A percentile compares a stretch with the other conserved stretches of the same genome.
phyloP scores from a whole-genome alignment of 2,329 filamentous ascomycete genomes.

The Colletotrichum sansevieriae region DNA sequence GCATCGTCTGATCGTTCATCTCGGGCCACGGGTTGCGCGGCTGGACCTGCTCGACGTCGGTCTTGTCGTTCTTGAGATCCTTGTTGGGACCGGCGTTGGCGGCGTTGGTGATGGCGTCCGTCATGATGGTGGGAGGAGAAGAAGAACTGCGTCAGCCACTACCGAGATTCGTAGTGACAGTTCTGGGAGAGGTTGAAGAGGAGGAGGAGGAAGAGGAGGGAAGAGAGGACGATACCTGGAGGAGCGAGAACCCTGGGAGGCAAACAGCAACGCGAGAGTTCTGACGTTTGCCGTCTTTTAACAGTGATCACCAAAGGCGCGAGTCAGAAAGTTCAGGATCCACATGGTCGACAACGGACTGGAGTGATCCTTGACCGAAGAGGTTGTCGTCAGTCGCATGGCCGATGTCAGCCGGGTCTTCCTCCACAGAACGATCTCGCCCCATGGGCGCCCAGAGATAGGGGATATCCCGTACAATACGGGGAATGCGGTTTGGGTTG shows the following conservation, averaged over 20 bases:
- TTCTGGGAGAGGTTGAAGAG: conserved; percentile 5
- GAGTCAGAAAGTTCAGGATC: conserved; percentile 34
- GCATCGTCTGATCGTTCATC: conserved; percentile 36
- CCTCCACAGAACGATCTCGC: conserved; percentile 40
- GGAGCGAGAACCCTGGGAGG: conserved; percentile 21
- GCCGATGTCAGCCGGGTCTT: conserved; percentile 25
- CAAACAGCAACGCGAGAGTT: conserved; percentile 18
- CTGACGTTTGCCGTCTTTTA: conserved; percentile 32
- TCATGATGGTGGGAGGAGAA: conserved; percentile 21
- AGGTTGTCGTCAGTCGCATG: conserved; percentile 35
- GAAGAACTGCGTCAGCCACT: conserved; percentile 5
- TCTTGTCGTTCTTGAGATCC: conserved; percentile 21
- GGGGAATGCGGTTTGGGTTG: conserved; percentile 21
- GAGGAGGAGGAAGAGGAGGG: conserved; percentile 2
- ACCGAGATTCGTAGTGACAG: not conserved
- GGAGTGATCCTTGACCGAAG: conserved; percentile 19
- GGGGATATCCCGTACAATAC: conserved; percentile 28
- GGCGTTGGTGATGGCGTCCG: conserved; percentile 32
- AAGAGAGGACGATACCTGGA: conserved; percentile 6
- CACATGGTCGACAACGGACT: conserved; percentile 24
- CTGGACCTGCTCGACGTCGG: conserved; percentile 33
- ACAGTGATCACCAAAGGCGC: conserved; percentile 13
- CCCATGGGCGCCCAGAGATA: conserved; percentile 39
- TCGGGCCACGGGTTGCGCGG: conserved; percentile 35
- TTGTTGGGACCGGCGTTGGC: conserved; percentile 24